These are phyloP conservation scores for Smithsoniella earleae DNA, from an alignment of 163 green algal species.

Conservation along the genomic window DNA sequence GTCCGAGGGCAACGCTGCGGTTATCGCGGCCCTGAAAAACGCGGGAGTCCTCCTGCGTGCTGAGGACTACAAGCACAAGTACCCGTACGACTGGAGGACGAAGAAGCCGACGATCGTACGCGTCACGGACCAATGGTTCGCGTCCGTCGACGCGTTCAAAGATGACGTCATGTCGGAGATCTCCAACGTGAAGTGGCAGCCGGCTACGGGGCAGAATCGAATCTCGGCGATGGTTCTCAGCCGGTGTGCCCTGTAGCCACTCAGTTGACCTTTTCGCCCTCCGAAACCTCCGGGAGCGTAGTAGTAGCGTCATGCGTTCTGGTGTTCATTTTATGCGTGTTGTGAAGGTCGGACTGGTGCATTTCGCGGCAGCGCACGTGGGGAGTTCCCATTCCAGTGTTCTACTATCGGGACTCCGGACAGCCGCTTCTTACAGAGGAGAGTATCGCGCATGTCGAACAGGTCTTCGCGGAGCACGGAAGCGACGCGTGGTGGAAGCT, in stretches of 20 bases:
- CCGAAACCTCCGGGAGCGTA: not conserved
- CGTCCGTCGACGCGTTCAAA: slow-evolving; percentile 84
- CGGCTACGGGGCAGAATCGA: slow-evolving; percentile 65
- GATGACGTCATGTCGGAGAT: slow-evolving; percentile 72
- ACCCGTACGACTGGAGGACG: slow-evolving; percentile 98
- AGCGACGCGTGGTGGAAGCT: slow-evolving; percentile 72
- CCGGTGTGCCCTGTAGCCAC: slow-evolving; percentile 42
- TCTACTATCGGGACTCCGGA: slow-evolving; percentile 78
- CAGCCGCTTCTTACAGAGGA: slow-evolving; percentile 83
- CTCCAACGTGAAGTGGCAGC: slow-evolving; percentile 67
- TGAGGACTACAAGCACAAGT: slow-evolving; percentile 94
- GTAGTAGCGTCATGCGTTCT: not conserved
- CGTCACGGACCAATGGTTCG: slow-evolving; percentile 96
- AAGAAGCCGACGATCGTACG: slow-evolving; percentile 99
- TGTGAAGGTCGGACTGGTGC: slow-evolving; percentile 80
- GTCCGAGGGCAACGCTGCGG: slow-evolving; percentile 74
- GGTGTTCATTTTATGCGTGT: too few species aligned
- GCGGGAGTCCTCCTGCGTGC: slow-evolving; percentile 66
- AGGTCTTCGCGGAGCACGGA: slow-evolving; percentile 62
- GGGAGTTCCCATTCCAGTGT: slow-evolving; percentile 96
- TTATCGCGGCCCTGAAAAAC: slow-evolving; percentile 59
- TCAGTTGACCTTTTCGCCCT: too few species aligned
- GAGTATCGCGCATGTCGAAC: slow-evolving; percentile 72
- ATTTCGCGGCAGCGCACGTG: slow-evolving; percentile 94
- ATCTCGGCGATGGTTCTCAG: slow-evolving; percentile 88